phyloP scores from a whole-genome alignment of 768 basidiomycete species.

The Tulasnella calospora region DNA sequence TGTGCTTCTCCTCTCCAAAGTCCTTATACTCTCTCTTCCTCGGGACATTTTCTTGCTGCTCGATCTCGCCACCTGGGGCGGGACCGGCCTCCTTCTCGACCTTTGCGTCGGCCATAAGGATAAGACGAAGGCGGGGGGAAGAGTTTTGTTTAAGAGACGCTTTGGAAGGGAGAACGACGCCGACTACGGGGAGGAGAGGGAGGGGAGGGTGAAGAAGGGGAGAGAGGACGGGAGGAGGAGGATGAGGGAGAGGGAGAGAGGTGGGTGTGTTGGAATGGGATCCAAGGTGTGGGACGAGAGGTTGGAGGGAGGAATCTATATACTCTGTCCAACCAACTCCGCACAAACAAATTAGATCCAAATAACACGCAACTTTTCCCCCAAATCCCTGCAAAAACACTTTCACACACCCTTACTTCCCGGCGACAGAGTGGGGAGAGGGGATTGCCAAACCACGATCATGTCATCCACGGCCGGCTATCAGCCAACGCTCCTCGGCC shows the following conservation, averaged over 20 bases:
- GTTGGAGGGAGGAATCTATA: slow-evolving; percentile 7
- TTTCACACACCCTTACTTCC: background rate
- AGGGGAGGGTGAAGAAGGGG: slow-evolving; percentile 24
- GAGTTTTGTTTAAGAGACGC: slow-evolving; percentile 15
- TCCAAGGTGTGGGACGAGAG: slow-evolving; percentile 1
- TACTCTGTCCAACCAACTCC: background rate
- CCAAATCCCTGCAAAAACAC: background rate
- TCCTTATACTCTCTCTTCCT: slow-evolving; percentile 86
- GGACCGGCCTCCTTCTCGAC: slow-evolving; percentile 32
- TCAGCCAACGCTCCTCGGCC: background rate
- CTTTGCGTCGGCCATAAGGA: background rate
- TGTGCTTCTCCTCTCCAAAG: slow-evolving; percentile 66
- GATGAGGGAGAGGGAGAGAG: slow-evolving; percentile 20
- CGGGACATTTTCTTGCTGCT: slow-evolving; percentile 35
- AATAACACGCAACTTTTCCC: background rate
- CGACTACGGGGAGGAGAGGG: slow-evolving; percentile 19
- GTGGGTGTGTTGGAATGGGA: slow-evolving; percentile 8
- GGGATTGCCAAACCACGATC: background rate
- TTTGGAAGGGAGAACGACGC: slow-evolving; percentile 19
- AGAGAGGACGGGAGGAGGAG: slow-evolving; percentile 17
- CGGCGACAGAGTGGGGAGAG: background rate
- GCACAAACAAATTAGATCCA: background rate
- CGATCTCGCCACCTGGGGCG: slow-evolving; percentile 15
- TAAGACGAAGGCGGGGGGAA: background rate
- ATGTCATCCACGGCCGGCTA: background rate